Evolutionary conservation across 2,329 filamentous ascomycete genomes (phyloP).

Genomic region (Sarocladium strictum): DNA sequence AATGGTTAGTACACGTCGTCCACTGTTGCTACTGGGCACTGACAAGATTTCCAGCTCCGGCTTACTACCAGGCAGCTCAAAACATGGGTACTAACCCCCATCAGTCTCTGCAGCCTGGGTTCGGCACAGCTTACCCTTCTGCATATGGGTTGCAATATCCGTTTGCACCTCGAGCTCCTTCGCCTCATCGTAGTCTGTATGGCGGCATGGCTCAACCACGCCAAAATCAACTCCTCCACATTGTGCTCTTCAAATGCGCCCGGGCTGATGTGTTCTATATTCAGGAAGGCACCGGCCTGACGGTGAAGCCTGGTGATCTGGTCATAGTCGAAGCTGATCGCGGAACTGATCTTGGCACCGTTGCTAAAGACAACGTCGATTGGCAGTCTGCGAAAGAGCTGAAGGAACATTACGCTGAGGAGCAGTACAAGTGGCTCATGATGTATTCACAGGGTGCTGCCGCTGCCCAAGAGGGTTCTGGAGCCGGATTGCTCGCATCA

Average conservation of each 20-base stretch:
- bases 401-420: slow-evolving; percentile 87
- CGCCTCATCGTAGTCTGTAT: slow-evolving; percentile 58
- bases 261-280: slow-evolving; percentile 96
- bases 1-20: slow-evolving; percentile 2
- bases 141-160: slow-evolving; percentile 38
- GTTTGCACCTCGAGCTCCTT: slow-evolving; percentile 47
- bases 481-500: slow-evolving; percentile 55
- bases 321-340: slow-evolving; percentile 98
- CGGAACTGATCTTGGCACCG: slow-evolving; percentile 90
- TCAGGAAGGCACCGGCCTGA: slow-evolving; percentile 87
- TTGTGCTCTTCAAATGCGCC: slow-evolving; percentile 95
- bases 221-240: slow-evolving; percentile 68
- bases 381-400: slow-evolving; percentile 82
- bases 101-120: slow-evolving; percentile 16
- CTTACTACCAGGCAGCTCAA: slow-evolving; percentile 32
- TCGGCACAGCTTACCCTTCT: slow-evolving; percentile 36
- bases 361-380: slow-evolving; percentile 80
- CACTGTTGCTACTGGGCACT: background rate
- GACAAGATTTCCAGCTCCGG: slow-evolving; percentile 1
- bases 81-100: slow-evolving; percentile 22
- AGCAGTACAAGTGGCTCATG: slow-evolving; percentile 98
- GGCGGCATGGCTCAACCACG: slow-evolving; percentile 50
- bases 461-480: slow-evolving; percentile 53
- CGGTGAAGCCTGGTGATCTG: slow-evolving; percentile 83
- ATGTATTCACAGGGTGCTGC: slow-evolving; percentile 86